Conservation (phyloP, 106 monocot species). For the Posidonia australis region DNA sequence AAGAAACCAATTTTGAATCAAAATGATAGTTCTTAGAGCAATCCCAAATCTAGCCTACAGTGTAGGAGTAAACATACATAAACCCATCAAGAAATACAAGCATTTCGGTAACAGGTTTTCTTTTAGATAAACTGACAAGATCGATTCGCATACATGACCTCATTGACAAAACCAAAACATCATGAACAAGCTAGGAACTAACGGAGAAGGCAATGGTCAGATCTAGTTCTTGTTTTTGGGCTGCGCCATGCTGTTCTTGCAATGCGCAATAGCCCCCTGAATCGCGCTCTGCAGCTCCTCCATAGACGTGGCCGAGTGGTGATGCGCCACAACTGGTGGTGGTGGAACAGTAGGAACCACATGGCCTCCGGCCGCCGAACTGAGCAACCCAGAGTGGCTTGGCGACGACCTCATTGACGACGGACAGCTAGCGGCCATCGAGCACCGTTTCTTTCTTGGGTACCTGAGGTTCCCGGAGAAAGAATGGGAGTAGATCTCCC, state of each 20-base stretch:
- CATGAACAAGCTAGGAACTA: too few species aligned
- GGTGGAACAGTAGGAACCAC: not conserved
- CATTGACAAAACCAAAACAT: too few species aligned
- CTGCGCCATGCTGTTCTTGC: slow-evolving; percentile 56
- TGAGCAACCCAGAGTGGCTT: slow-evolving; percentile 65
- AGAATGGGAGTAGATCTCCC: slow-evolving; percentile 23
- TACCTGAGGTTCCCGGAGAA: slow-evolving; percentile 67
- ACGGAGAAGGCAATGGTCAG: too few species aligned
- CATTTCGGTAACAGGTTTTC: too few species aligned
- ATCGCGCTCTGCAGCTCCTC: slow-evolving; percentile 91
- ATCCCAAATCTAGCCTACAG: too few species aligned
- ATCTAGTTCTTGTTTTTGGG: not conserved
- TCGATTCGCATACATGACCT: too few species aligned
- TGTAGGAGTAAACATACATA: too few species aligned
- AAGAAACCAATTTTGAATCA: too few species aligned
- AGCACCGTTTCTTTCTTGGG: slow-evolving; percentile 33
- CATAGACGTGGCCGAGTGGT: slow-evolving; percentile 30
- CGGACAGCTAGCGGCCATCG: slow-evolving; percentile 52
- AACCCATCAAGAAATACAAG: too few species aligned
- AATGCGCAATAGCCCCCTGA: slow-evolving; percentile 83
- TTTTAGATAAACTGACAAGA: too few species aligned
- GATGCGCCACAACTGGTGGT: not conserved
- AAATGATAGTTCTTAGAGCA: too few species aligned
- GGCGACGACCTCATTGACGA: slow-evolving; percentile 89
- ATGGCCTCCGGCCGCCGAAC: not conserved